phyloP scores from a whole-genome alignment of 176 grass and related monocot species.

The Oryza coarctata region DNA sequence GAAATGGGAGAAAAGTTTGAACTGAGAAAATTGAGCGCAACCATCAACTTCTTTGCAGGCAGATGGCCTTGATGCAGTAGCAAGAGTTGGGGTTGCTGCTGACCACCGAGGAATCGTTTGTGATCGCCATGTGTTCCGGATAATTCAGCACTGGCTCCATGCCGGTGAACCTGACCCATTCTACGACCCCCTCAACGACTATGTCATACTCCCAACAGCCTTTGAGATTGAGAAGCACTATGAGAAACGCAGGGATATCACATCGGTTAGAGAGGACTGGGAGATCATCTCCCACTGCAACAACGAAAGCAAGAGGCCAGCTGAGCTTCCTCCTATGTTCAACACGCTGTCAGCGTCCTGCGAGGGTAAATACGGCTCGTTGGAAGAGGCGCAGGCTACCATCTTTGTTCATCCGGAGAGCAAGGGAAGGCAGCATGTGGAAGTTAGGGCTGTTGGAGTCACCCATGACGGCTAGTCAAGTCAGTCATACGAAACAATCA shows the following conservation, averaged over 20 bases:
- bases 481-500: background rate
- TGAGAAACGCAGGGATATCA: conserved; percentile 43
- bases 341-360: conserved; percentile 35
- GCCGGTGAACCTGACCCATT: conserved; percentile 75
- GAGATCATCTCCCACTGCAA: conserved; percentile 60
- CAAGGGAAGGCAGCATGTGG: conserved; percentile 54
- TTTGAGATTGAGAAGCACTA: conserved; percentile 52
- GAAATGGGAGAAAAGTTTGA: background rate
- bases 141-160: conserved; percentile 75
- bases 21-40: background rate
- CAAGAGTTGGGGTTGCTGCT: conserved; percentile 75
- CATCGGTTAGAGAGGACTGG: conserved; percentile 70
- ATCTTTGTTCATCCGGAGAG: conserved; percentile 48
- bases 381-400: conserved; percentile 55
- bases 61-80: conserved; percentile 62
- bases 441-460: conserved; percentile 59
- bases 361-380: conserved; percentile 29
- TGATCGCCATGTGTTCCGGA: conserved; percentile 59
- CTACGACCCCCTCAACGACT: conserved; percentile 85
- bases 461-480: conserved; percentile 32
- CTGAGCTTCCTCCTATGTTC: conserved; percentile 59
- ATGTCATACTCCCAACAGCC: conserved; percentile 69
- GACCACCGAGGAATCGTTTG: conserved; percentile 87
- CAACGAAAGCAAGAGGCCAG: background rate
- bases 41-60: conserved; percentile 37